Base-by-base conservation (phyloP, 2,329 filamentous ascomycete species). In the Calonectria pseudoreteaudii region DNA sequence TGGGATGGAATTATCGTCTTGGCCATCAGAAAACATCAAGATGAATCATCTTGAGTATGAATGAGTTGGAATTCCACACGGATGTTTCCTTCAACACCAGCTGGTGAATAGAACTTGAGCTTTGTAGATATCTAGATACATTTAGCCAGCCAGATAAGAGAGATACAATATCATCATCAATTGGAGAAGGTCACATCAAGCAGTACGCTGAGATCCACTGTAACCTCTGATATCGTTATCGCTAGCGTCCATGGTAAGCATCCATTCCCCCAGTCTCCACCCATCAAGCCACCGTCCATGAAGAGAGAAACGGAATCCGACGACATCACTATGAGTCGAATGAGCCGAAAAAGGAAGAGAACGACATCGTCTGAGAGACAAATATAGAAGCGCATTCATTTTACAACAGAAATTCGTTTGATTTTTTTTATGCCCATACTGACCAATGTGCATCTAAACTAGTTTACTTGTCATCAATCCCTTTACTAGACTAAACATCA, bases 221-320 rank as follows among this genome's bases (percentile, higher is more conserved):
- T 11, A 47, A n/a, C 20, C 3, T n/a, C 41, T 2, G 4, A 20
- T 20, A 47, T 11, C 20, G 49, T 28, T 36, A 70, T 1, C 16
- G 30, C 49, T n/a, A n/a, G n/a, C n/a, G n/a, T n/a, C n/a, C n/a
- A n/a, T n/a, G n/a, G n/a, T n/a, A n/a, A n/a, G n/a, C n/a, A n/a
- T n/a, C 49, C 31, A 9, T 20, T 44, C 36, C 47, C 34, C 14
- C n/a, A 44, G 16, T n/a, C 49, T 31, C 64, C 20, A 47, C 49
- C 10, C 30, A 30, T 10, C 23, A 36, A 11, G 14, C 16, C 9
- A 26, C 16, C 53, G 64, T 71, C 65, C 7, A 62, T 79, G 76
- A 79, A 80, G 79, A 81, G 73, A 78, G 72, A 80, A 79, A 79
- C 74, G 71, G 71, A 77, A 77, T 76, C 75, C 77, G 79, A 80